phyloP scores from a whole-genome alignment of 2,329 filamentous ascomycete genomes.

The Scytalidium lignicola region DNA sequence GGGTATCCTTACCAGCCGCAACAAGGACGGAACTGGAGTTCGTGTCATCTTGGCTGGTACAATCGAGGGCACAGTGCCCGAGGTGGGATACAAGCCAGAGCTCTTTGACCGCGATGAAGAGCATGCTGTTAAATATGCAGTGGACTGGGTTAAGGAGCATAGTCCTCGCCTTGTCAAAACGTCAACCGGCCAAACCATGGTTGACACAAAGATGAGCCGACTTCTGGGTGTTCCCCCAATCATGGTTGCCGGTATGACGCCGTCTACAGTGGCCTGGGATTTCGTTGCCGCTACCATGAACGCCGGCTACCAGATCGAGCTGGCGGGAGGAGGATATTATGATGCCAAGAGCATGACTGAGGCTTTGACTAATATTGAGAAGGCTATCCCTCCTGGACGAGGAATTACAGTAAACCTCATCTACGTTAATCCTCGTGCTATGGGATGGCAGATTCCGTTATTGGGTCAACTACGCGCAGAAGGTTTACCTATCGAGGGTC shows the following conservation, averaged over 20 bases:
- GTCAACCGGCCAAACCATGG: conserved; percentile 80
- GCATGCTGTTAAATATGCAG: conserved; percentile 88
- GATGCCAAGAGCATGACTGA: conserved; percentile 76
- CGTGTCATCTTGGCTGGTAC: conserved; percentile 91
- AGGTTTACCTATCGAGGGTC: conserved; percentile 84
- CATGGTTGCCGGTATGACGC: conserved; percentile 93
- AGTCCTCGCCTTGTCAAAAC: conserved; percentile 90
- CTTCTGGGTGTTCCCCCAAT: conserved; percentile 79
- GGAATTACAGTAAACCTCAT: conserved; percentile 89
- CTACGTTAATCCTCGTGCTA: conserved; percentile 83
- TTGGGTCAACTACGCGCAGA: conserved; percentile 75
- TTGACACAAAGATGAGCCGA: conserved; percentile 95
- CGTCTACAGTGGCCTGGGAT: conserved; percentile 82
- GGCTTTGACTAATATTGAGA: conserved; percentile 79
- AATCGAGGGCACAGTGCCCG: conserved; percentile 83
- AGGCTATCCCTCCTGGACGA: conserved; percentile 74
- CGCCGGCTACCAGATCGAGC: conserved; percentile 88
- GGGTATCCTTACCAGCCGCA: conserved; percentile 92
- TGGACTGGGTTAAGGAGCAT: conserved; percentile 97
- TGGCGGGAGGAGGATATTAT: conserved; percentile 87
- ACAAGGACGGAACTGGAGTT: conserved; percentile 97
- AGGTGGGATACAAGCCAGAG: conserved; percentile 97
- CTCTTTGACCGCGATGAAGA: conserved; percentile 95
- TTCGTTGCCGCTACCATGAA: conserved; percentile 92
- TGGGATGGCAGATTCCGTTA: conserved; percentile 89